Percentiles rank a stretch among this genome's conserved stretches.
phyloP scores from a whole-genome alignment of 306 rosid species.

The Quercus wislizeni region DNA sequence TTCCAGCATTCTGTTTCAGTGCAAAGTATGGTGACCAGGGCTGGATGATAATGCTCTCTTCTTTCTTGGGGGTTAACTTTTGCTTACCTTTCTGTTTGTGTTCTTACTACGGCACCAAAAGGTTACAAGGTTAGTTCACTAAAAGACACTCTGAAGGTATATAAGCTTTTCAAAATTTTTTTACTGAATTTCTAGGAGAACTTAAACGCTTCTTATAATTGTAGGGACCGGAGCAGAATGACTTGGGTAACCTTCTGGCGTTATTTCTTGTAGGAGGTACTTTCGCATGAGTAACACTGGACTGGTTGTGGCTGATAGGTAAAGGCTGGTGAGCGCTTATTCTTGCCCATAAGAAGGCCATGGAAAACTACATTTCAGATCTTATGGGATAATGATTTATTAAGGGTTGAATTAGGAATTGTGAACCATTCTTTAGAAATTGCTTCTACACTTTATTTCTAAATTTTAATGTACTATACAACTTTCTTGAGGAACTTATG shows the following conservation, averaged over 20 bases:
- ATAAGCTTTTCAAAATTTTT: background rate
- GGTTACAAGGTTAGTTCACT: conserved; percentile 67
- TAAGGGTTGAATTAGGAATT: background rate
- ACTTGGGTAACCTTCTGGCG: conserved; percentile 81
- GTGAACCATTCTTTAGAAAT: background rate
- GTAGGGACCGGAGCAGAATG: conserved; percentile 96
- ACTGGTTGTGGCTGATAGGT: conserved; percentile 97
- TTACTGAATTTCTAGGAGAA: background rate
- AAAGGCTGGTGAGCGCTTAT: conserved; percentile 64
- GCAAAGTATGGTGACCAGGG: conserved; percentile 80
- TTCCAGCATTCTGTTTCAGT: conserved; percentile 79
- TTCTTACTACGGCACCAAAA: conserved; percentile 81
- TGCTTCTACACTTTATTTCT: background rate
- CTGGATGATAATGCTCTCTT: conserved; percentile 81
- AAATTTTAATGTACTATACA: background rate
- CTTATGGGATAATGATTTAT: background rate
- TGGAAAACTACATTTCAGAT: background rate
- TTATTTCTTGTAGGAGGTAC: conserved; percentile 69
- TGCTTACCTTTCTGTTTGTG: conserved; percentile 82
- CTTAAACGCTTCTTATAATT: background rate
- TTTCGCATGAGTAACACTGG: conserved; percentile 81
- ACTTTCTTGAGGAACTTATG: background rate
- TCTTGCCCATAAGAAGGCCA: background rate
- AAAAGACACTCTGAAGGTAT: background rate
- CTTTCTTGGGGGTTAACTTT: conserved; percentile 72